A percentile compares a stretch with the other conserved stretches of the same genome.
Evolutionary conservation across 768 basidiomycete species (phyloP).

Genomic region (Panellus pusillus): DNA sequence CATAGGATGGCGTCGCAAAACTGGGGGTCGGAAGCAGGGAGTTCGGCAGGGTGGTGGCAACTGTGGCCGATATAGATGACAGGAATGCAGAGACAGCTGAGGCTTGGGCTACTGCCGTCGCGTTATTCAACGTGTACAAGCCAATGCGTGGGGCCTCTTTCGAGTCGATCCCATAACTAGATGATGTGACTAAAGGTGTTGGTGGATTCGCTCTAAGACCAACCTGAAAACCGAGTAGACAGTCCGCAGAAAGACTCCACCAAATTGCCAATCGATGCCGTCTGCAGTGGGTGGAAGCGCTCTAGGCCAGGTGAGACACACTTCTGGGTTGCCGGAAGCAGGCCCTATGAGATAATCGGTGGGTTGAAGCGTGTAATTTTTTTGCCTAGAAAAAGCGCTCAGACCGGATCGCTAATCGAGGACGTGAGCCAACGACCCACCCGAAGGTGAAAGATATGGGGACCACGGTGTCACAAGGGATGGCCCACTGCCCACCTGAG

Average conservation of each 20-base stretch:
- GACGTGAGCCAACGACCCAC: slow-evolving; percentile 35
- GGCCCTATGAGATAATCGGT: slow-evolving; percentile 80
- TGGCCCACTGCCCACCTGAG: slow-evolving; percentile 67
- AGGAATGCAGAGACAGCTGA: slow-evolving; percentile 50
- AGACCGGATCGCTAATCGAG: slow-evolving; percentile 1
- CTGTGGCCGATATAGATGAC: slow-evolving; percentile 61
- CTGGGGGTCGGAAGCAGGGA: slow-evolving; percentile 65
- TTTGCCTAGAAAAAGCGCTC: slow-evolving; percentile 31
- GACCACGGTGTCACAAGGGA: slow-evolving; percentile 65
- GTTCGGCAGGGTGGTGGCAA: slow-evolving; percentile 72
- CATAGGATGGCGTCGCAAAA: slow-evolving; percentile 61
- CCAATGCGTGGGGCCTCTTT: slow-evolving; percentile 79
- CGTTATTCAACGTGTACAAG: slow-evolving; percentile 61
- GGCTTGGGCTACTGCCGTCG: slow-evolving; percentile 41
- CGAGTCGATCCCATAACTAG: slow-evolving; percentile 70
- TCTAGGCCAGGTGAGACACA: slow-evolving; percentile 76
- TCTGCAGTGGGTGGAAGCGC: slow-evolving; percentile 66
- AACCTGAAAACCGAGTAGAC: slow-evolving; percentile 82
- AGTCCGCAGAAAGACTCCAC: slow-evolving; percentile 66
- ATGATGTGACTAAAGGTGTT: neutral
- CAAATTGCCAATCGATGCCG: slow-evolving; percentile 84
- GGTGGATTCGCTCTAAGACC: slow-evolving; percentile 3
- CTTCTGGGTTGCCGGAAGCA: slow-evolving; percentile 56
- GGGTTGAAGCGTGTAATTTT: slow-evolving; percentile 64
- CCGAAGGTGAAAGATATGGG: slow-evolving; percentile 70